Percentiles rank a stretch among this genome's conserved stretches.
Evolutionary conservation across 1,284 basidiomycete genomes (phyloP).

Genomic region (Filobasidium uniguttulatum): DNA sequence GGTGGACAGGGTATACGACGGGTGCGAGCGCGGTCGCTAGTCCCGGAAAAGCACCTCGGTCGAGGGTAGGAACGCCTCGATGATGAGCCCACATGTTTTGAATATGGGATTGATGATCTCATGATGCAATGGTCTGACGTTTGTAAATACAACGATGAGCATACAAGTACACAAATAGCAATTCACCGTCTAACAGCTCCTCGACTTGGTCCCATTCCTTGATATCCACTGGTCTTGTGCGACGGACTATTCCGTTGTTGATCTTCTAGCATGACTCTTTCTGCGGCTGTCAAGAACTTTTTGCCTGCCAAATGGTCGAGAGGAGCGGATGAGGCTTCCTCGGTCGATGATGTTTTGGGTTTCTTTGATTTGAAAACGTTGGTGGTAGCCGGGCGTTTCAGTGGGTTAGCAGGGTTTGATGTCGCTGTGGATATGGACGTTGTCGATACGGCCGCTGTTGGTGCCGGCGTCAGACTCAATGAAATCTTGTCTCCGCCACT

Average conservation of each 20-base stretch:
- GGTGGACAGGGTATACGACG: too few relatives aligned
- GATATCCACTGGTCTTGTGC: constrained; percentile 32
- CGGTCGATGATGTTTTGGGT: constrained; percentile 44
- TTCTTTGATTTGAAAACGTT: constrained; percentile 55
- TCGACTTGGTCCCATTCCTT: constrained; percentile 14
- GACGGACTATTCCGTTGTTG: constrained; percentile 71
- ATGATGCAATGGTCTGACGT: too few relatives aligned
- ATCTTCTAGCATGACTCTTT: constrained; percentile 71
- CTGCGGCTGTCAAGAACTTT: constrained; percentile 56
- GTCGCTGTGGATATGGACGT: constrained; percentile 4
- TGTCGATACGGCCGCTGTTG: constrained; percentile 1
- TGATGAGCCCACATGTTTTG: too few relatives aligned
- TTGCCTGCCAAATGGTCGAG: constrained; percentile 37
- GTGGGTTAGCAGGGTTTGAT: constrained; percentile 22
- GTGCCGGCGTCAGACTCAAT: constrained; percentile 2
- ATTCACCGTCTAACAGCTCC: constrained; percentile 9
- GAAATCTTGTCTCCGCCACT: constrained; percentile 43
- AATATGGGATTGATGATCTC: too few relatives aligned
- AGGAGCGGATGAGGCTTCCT: constrained; percentile 33
- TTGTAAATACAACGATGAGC: too few relatives aligned
- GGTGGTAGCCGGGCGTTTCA: constrained; percentile 39
- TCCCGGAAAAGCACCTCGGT: too few relatives aligned
- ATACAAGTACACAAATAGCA: neutral
- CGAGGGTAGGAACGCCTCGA: too few relatives aligned
- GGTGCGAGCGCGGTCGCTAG: too few relatives aligned